Evolutionary conservation across 1,139 yeast genomes (phyloP), one percentile per base, ranked within the genome.

Genomic region (Hansenula lynferdii): DNA sequence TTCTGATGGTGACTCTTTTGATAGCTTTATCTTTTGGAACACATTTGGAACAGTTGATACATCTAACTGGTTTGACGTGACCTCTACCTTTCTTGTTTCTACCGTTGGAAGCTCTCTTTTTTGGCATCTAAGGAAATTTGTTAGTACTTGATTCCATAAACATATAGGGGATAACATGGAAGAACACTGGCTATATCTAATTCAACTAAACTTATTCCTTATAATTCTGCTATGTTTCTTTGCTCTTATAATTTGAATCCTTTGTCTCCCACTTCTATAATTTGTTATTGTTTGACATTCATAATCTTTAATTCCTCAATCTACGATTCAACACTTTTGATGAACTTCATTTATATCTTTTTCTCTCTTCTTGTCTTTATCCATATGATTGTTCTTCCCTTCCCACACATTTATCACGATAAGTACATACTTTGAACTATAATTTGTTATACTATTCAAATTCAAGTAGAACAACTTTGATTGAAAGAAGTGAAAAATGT

Each of bases 71-170:
- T 77, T 85, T 85, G 75, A 86, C 96, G 96, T 92, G 98, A 71
- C 99, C 99, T 86, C 99, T 92, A 72, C 98, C 98, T 82, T 89
- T 89, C 95, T 92, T 92, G 95, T 94, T 92, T 84, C 98, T 92
- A 83, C 99, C 99, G 97, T 89, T 89, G 94, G 97, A 87, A 76
- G 97, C 89, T 89, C 99, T 92, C 97, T 92, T 92, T 89, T 92
- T 92, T 77, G 98, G 97, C 98, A 92, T 92, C 64, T 75, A 18
- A 39, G 16, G 16, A 29, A 8, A 20, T n/a, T 31, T 35, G 49
- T 43, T 47, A 43, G 49, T 49, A 43, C 18, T 16, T n/a, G n/a
- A n/a, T n/a, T n/a, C n/a, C n/a, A n/a, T n/a, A n/a, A n/a, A n/a
- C n/a, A n/a, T n/a, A n/a, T n/a, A n/a, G n/a, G n/a, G n/a, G n/a